Evolutionary conservation across 768 basidiomycete species (phyloP).

Genomic region (Trametes punicea): DNA sequence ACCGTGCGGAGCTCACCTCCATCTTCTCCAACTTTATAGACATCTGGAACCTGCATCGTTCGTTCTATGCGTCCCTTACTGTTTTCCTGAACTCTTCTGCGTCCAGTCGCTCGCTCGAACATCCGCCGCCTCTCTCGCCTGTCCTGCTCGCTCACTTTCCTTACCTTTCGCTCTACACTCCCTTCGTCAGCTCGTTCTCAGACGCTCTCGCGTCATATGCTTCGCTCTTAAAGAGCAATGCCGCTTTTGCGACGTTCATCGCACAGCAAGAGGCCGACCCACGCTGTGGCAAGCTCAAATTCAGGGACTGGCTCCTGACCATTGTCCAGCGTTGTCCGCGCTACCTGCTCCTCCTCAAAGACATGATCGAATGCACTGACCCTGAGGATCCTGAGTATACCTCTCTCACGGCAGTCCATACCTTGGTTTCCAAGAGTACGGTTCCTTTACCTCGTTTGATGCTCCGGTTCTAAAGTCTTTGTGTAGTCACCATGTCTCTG

Average conservation of each 20-base stretch:
- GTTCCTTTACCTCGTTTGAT: background rate
- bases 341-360: conserved; percentile 80
- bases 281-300: conserved; percentile 67
- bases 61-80: conserved; percentile 63
- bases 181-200: conserved; percentile 79
- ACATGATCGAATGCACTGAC: conserved; percentile 67
- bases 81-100: conserved; percentile 37
- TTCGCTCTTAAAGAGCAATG: conserved; percentile 51
- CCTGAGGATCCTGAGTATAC: conserved; percentile 64
- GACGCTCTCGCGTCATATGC: conserved; percentile 57
- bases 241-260: conserved; percentile 62
- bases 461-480: background rate
- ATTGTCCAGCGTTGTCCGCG: conserved; percentile 87
- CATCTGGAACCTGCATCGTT: conserved; percentile 85
- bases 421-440: conserved; percentile 74
- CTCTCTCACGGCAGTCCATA: conserved; percentile 55
- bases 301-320: conserved; percentile 83
- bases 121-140: conserved; percentile 48
- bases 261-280: conserved; percentile 63
- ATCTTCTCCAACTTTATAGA: conserved; percentile 89
- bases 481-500: conserved; percentile 68
- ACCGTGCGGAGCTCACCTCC: conserved; percentile 62
- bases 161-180: conserved; percentile 83
- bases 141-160: conserved; percentile 80
- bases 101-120: conserved; percentile 19